Percentiles rank a stretch among this genome's conserved stretches.
These are phyloP conservation scores for Rubus parviflorus DNA, from an alignment of 306 rosid species.

Conservation along the genomic window DNA sequence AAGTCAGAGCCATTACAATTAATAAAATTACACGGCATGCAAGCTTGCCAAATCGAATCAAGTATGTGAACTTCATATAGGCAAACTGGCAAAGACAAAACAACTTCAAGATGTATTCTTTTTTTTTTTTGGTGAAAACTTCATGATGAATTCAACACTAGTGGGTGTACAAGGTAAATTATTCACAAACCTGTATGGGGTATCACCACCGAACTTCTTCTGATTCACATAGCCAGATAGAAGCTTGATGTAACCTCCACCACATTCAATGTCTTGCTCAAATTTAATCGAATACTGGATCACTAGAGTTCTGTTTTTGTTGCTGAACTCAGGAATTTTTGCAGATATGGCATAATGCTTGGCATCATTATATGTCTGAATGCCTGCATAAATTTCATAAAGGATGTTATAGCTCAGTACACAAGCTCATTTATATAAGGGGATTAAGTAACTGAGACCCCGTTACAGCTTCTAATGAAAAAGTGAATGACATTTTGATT, in stretches of 20 bases:
- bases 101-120: neutral
- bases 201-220: slow-evolving; percentile 82
- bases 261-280: slow-evolving; percentile 90
- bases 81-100: neutral
- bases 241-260: slow-evolving; percentile 88
- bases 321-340: slow-evolving; percentile 69
- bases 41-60: neutral
- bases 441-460: neutral
- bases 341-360: slow-evolving; percentile 86
- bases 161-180: neutral
- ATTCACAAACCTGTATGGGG: slow-evolving; percentile 68
- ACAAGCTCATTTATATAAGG: neutral
- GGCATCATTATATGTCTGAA: slow-evolving; percentile 81
- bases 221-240: slow-evolving; percentile 84
- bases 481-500: neutral
- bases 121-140: neutral
- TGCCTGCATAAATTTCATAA: slow-evolving; percentile 48
- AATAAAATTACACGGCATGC: neutral
- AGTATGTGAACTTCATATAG: neutral
- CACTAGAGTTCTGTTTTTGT: slow-evolving; percentile 67
- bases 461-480: neutral
- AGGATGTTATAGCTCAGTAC: slow-evolving; percentile 3
- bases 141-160: neutral
- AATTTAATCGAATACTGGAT: slow-evolving; percentile 76
- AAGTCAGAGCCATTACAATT: slow-evolving; percentile 2